Evolutionary conservation across 495 filamentous ascomycete species (phyloP), one percentile per base, ranked within the genome.

Genomic region (Penicillium egyptiacum): DNA sequence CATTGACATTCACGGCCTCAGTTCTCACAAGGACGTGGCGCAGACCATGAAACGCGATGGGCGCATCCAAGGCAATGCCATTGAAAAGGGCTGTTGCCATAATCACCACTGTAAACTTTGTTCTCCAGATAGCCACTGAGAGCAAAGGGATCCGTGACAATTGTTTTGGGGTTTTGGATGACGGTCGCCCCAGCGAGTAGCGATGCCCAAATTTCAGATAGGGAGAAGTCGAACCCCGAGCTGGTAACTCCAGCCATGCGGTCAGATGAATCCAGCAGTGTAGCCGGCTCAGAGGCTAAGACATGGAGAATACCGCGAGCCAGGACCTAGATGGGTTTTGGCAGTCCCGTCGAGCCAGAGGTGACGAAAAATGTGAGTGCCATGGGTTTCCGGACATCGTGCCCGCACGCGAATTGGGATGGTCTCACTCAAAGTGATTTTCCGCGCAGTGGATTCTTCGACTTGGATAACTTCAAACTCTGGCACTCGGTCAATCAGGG

Each of bases 311-410:
- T 14, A 33, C 37, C 22, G 20, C 20, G 5, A 33, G 45, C 19
- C 20, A 40, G 23, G 35, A 46, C 33, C n/a, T 54, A 48, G 19
- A 59, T 51, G 0, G 56, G 42, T 33, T 67, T 67, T 0, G 64
- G 64, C 47, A 58, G 43, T 4, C 64, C 51, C 7, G 64, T 67
- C 20, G 64, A 56, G 8, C 61, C 56, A 23, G 56, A 63, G 7
- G 56, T 59, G 28, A 53, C 48, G 20, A 59, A 31, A 31, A 19
- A 63, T 48, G 30, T 63, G 60, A 30, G 49, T 59, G 17, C 52
- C n/a, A n/a, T 39, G 22, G 17, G 33, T 11, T 49, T 25, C 20
- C 31, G 17, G 5, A 33, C 12, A 10, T 26, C 6, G 33, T 37
- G 25, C 9, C 33, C 17, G 17, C 6, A 12, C 22, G 5, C 0